Evolutionary conservation across 257 asterid species (phyloP).

Genomic region (Solanum tarapatanum): DNA sequence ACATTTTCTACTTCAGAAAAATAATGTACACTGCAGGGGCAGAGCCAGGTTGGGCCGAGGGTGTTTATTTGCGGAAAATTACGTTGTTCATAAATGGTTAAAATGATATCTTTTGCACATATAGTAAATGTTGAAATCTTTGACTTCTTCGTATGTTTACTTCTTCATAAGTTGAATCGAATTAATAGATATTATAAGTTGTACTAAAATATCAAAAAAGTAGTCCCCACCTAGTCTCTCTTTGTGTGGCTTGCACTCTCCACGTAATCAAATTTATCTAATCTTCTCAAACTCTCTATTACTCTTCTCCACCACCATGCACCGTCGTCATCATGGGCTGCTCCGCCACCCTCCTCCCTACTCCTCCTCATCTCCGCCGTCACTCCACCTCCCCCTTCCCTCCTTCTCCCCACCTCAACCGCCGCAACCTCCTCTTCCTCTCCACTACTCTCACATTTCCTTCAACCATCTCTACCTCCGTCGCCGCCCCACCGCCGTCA

Average conservation of each 20-base stretch:
- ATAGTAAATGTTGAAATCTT: too few relatives aligned
- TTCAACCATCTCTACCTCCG: constrained; percentile 29
- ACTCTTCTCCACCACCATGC: constrained; percentile 31
- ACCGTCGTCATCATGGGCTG: constrained; percentile 40
- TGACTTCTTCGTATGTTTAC: too few relatives aligned
- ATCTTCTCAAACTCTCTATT: neutral
- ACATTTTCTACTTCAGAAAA: too few relatives aligned
- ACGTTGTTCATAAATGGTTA: too few relatives aligned
- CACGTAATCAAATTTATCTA: constrained; percentile 12
- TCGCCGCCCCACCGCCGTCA: constrained; percentile 24
- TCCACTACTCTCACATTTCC: constrained; percentile 29
- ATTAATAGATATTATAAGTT: too few relatives aligned
- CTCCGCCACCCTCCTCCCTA: constrained; percentile 28
- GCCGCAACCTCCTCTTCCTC: constrained; percentile 57
- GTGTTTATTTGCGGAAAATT: neutral
- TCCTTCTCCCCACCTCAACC: constrained; percentile 15
- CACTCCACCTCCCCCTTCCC: neutral
- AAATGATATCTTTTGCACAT: too few relatives aligned
- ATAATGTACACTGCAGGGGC: too few relatives aligned
- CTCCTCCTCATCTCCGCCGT: neutral
- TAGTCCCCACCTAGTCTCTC: constrained; percentile 4
- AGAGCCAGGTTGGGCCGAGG: too few relatives aligned
- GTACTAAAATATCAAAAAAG: neutral
- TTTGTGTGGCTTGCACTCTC: constrained; percentile 27
- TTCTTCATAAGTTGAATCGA: too few relatives aligned